A percentile compares a stretch with the other conserved stretches of the same genome.
These are phyloP conservation scores for Nakataea oryzae DNA, from an alignment of 2,329 filamentous ascomycete genomes.

Conservation along the genomic window DNA sequence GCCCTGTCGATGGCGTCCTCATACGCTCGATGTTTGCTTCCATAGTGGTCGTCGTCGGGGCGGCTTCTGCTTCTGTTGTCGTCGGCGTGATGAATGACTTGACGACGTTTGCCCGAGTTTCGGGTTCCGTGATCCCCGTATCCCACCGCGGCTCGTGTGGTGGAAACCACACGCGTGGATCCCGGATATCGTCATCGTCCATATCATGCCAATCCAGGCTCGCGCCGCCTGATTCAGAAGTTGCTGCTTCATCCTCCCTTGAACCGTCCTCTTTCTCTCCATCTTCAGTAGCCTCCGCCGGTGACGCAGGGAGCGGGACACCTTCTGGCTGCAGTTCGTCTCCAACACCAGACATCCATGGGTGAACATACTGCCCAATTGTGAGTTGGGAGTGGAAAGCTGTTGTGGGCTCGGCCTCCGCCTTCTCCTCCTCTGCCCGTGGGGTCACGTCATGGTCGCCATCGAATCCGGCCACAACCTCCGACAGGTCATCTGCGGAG, in stretches of 20 bases:
- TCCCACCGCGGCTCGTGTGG: background rate
- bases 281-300: background rate
- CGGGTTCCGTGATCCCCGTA: constrained; percentile 12
- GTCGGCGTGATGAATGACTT: background rate
- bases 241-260: background rate
- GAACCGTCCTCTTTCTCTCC: background rate
- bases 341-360: background rate
- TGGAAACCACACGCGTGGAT: background rate
- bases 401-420: background rate
- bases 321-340: background rate
- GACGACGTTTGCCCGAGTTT: background rate
- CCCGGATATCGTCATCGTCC: background rate
- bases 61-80: background rate
- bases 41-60: background rate
- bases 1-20: background rate
- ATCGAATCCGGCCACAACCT: background rate
- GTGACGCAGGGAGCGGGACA: background rate
- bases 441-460: background rate
- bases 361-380: background rate
- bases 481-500: background rate
- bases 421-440: background rate
- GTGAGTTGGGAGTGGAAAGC: too few relatives aligned
- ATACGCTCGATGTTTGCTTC: background rate
- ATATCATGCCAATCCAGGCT: background rate
- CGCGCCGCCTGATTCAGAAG: background rate